Conservation (phyloP, 1,284 basidiomycete genomes). For the Pseudozyma tsukubaensis region DNA sequence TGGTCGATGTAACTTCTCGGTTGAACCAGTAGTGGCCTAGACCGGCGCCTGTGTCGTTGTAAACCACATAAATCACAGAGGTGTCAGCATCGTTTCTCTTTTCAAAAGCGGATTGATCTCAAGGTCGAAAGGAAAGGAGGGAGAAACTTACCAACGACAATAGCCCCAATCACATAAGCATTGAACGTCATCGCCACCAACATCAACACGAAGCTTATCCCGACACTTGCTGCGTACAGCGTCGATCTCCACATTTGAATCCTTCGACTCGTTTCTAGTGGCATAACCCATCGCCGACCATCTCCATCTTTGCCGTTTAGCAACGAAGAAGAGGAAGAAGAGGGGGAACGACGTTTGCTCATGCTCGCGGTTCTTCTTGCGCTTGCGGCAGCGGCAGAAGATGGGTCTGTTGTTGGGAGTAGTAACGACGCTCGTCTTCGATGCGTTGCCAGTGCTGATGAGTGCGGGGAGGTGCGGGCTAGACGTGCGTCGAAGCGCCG, state of each 20-base stretch:
- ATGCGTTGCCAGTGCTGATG: not conserved
- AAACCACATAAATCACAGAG: not conserved
- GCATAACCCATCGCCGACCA: slow-evolving; percentile 8
- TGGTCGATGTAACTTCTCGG: slow-evolving; percentile 1
- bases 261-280: slow-evolving; percentile 6
- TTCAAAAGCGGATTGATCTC: too few species aligned
- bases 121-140: not conserved
- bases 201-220: slow-evolving; percentile 55
- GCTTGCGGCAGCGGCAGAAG: not conserved
- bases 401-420: slow-evolving; percentile 5
- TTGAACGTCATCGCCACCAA: slow-evolving; percentile 63
- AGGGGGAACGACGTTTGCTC: slow-evolving; percentile 12
- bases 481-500: slow-evolving; percentile 18
- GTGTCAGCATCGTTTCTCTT: not conserved
- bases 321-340: not conserved
- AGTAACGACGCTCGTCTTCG: slow-evolving; percentile 19
- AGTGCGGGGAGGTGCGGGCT: not conserved
- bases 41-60: slow-evolving; percentile 25
- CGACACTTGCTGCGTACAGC: slow-evolving; percentile 44
- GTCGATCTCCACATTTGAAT: slow-evolving; percentile 23
- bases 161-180: slow-evolving; percentile 46
- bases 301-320: not conserved
- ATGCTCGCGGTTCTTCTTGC: slow-evolving; percentile 1
- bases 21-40: slow-evolving; percentile 49
- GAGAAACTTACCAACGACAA: slow-evolving; percentile 45